Base-by-base conservation (phyloP, 2,329 filamentous ascomycete species). In the Botrytis galanthina region DNA sequence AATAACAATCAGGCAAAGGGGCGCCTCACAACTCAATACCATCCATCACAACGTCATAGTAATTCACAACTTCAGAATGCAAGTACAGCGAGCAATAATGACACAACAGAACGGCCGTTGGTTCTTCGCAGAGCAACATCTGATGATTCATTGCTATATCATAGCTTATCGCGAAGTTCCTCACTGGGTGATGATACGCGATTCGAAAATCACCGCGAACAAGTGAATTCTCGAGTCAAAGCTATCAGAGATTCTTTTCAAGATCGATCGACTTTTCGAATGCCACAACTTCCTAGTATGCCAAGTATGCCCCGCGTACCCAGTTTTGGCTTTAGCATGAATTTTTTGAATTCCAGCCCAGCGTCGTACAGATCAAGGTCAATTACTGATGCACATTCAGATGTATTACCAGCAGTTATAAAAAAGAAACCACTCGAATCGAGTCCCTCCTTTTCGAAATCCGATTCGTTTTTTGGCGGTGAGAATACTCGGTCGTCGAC, bases 151-250 rank as follows among this genome's bases (percentile, higher is more conserved):
- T 83, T 97, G 74, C 86, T 96, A 26, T 92, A 92, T 77, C 90
- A 93, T 77, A 90, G 89, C 7, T 84, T 94, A 4, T 97, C 95
- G 0, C 87, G 90, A 39, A 90, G 92, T 0, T 96, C 94, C 0
- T 97, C 94, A 0, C 86, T 97, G 0, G 95, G 95, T 2, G 93
- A 98, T 80, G 93, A 95, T 78, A 89, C 89, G 57, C 88, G 91
- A 62, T 98, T 96, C 81, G 89, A 92, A 68, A 86, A 96, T 81
- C 90, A 97, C 20, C 89, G 91, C 61, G 92, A 93, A 75, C 93
- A 96, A 84, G 92, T 95, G 77, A 98, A 98, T 79, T 94, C 92
- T 77, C 88, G 95, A 60, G 87, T 96, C 80, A 97, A 97, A 83
- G 95, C 95, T 7, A 93, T 98, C 81, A 92, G 91, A 80, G 95